Conservation (phyloP, 2,329 filamentous ascomycete species). For the Fusarium sp. region DNA sequence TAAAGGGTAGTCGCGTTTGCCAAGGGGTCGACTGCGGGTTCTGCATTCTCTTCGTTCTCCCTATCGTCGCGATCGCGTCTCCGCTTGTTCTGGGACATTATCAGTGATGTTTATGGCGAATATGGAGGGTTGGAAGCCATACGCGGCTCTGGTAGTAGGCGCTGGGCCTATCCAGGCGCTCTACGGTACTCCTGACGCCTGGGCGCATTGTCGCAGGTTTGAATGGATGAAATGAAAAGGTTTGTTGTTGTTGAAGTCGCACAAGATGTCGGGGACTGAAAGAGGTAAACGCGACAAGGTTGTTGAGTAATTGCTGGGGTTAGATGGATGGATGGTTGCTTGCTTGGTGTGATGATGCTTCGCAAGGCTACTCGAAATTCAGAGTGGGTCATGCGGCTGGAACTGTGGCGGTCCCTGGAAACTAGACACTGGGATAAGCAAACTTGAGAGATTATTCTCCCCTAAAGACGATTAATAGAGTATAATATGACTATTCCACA, state of each 20-base stretch:
- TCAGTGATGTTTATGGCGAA: conserved; percentile 7
- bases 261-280: neutral
- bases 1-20: conserved; percentile 94
- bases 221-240: neutral
- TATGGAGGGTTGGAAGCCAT: conserved; percentile 46
- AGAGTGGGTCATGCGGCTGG: conserved; percentile 26
- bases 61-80: conserved; percentile 72
- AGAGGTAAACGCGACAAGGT: neutral
- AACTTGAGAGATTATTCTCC: no score
- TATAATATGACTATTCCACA: no score
- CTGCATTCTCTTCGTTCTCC: conserved; percentile 57
- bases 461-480: no score
- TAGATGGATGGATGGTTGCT: conserved; percentile 1
- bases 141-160: conserved; percentile 92
- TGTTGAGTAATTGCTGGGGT: neutral
- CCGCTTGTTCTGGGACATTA: conserved; percentile 73
- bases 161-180: conserved; percentile 92
- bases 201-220: conserved; percentile 55
- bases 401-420: neutral
- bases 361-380: conserved; percentile 27
- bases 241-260: neutral
- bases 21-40: conserved; percentile 74
- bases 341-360: conserved; percentile 12
- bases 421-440: no score
- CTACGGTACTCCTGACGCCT: conserved; percentile 77